Conservation (phyloP, 495 filamentous ascomycete species). For the Penicillium cinerascens region DNA sequence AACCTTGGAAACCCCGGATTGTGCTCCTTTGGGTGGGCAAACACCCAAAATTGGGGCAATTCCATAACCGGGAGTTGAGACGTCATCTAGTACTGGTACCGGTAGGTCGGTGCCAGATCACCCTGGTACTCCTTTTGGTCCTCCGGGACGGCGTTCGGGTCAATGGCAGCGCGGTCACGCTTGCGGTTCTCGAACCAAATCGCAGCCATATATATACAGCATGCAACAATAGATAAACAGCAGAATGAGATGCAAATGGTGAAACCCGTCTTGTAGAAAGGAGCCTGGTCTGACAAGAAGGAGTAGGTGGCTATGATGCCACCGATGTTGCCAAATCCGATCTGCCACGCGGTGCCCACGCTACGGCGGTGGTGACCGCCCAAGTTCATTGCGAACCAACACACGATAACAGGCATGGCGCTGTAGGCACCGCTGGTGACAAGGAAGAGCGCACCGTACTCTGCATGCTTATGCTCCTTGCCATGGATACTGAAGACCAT, state of each 20-base stretch:
- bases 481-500: slow-evolving; percentile 67
- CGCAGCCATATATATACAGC: slow-evolving; percentile 56
- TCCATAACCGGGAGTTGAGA: not conserved
- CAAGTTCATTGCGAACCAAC: slow-evolving; percentile 94
- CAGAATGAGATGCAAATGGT: slow-evolving; percentile 73
- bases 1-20: not conserved
- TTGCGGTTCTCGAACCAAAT: slow-evolving; percentile 63
- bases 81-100: slow-evolving; percentile 35
- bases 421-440: slow-evolving; percentile 60
- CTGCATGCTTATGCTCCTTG: slow-evolving; percentile 48
- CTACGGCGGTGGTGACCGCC: slow-evolving; percentile 80
- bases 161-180: slow-evolving; percentile 40
- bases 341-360: slow-evolving; percentile 83
- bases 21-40: not conserved
- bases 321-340: slow-evolving; percentile 89
- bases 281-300: slow-evolving; percentile 69
- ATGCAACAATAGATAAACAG: slow-evolving; percentile 59
- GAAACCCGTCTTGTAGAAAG: slow-evolving; percentile 68
- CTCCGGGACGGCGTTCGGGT: slow-evolving; percentile 17
- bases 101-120: slow-evolving; percentile 41
- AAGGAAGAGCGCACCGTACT: slow-evolving; percentile 75
- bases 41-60: not conserved
- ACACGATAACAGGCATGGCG: slow-evolving; percentile 80
- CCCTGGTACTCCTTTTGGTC: slow-evolving; percentile 35
- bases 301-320: slow-evolving; percentile 88